Conservation (phyloP, 1,284 basidiomycete species). For the Cutaneotrichosporon mucoides region DNA sequence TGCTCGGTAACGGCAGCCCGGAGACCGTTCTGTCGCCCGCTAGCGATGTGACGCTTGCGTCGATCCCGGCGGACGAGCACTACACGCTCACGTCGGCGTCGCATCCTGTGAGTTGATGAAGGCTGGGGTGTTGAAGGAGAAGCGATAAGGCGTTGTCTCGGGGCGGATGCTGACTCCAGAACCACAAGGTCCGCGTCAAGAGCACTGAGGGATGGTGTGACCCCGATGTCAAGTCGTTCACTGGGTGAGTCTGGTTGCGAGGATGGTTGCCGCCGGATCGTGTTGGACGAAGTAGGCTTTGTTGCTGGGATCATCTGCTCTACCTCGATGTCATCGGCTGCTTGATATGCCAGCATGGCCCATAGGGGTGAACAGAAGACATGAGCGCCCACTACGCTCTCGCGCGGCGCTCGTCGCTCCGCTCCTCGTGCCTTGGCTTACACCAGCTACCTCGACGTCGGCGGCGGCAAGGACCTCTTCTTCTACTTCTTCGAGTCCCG, state of each 20-base stretch:
- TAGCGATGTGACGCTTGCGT: conserved; percentile 33
- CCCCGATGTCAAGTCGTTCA: conserved; percentile 41
- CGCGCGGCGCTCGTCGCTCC: too few relatives aligned
- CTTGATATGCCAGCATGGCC: too few relatives aligned
- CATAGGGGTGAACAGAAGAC: too few relatives aligned
- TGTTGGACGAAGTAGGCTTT: too few relatives aligned
- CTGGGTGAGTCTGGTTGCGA: conserved; percentile 22
- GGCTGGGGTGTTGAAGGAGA: neutral
- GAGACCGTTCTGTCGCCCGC: conserved; percentile 24
- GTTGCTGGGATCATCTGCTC: too few relatives aligned
- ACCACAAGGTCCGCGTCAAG: conserved; percentile 47
- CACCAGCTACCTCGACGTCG: conserved; percentile 58
- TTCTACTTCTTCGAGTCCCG: conserved; percentile 83
- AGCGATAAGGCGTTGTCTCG: neutral
- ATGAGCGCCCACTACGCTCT: too few relatives aligned
- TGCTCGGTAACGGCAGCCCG: conserved; percentile 20
- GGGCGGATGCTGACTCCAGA: conserved; percentile 14
- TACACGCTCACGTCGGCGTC: conserved; percentile 25
- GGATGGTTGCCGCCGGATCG: neutral
- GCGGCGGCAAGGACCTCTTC: conserved; percentile 67
- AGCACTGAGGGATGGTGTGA: conserved; percentile 49
- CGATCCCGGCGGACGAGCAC: conserved; percentile 32
- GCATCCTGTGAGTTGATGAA: conserved; percentile 27
- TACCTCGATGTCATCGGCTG: too few relatives aligned
- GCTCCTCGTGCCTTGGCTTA: neutral